Base-by-base conservation (phyloP, 805 yeast genomes). In the Suhomyces kilbournensis region DNA sequence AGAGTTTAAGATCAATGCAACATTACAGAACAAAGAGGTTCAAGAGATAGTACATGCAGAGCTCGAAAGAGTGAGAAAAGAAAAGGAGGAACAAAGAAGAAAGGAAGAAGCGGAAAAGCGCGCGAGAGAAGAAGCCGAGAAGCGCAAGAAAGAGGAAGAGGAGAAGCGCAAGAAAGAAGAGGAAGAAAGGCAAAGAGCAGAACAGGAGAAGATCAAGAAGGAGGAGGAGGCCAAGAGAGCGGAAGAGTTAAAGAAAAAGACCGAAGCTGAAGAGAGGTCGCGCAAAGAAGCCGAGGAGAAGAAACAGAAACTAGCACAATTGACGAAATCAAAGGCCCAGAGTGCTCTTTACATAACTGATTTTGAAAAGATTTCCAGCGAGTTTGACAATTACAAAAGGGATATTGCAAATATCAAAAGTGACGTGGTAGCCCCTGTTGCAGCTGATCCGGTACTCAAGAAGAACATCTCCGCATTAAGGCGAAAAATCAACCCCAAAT, bases 401-500 rank as follows among this genome's bases (percentile, higher is more conserved):
- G 78, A 76, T 57, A 85, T 85, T 34, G 62, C 62, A 9, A 77
- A 80, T 42, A 87, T 90, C 54, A 89, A 91, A 62, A 56, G 56
- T 1, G 76, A 81, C 19, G 76, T 92, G 12, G 84, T 83, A 3
- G 77, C 72, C 10, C 81, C 81, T 8, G 77, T 90, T 30, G 65
- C 68, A n/a, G 56, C 57, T 12, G 76, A 85, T 58, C 78, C 80
- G 25, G 79, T 73, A 28, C 62, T 80, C 35, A 85, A 85, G 59
- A 81, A 79, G 46, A 64, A 67, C n/a, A 77, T 84, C 34, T 76
- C 79, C 17, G 77, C 78, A n/a, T 78, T 83, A 51, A 86, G 86
- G 63, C 75, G 97, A 47, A 83, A 85, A 60, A 82, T 94, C 58
- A 90, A 90, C 63, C 94, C 97, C 5, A 88, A 86, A 64, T 84